Evolutionary conservation across 345 rosid genomes (phyloP), one percentile per base, ranked within the genome.

Genomic region (Excoecaria cochinchinensis): DNA sequence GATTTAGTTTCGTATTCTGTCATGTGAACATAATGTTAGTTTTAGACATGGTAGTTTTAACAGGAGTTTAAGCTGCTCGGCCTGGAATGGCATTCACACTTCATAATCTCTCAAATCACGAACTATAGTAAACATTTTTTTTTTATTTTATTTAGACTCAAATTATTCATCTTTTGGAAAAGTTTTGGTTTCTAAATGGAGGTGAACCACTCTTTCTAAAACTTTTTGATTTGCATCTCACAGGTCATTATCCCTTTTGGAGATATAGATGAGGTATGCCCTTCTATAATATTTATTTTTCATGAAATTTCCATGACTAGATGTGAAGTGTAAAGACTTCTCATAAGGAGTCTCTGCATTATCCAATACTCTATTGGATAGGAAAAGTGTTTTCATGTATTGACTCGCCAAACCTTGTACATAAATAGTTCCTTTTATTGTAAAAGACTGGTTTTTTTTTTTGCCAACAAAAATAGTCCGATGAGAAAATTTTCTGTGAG

Each of bases 231-330:
- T 40, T 51, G 52, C 12, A 47, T 58, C 71, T 84, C 53, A 51
- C 82, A 95, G 99, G 97, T 95, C 73, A 67, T 89, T 72, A 84
- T 95, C 82, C 99, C 99, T 65, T 84, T 95, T 17, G 96, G 91
- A 86, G 99, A 95, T 85, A 90, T 95, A 75, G 96, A 95, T 78
- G 98, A 91, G 98, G 98, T 95, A 78, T 36, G 73, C 38, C 42
- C 71, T 62, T 83, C 16, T 72, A 50, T 74, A 60, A n/a, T 50
- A 12, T 66, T 78, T 66, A 6, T 69, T 25, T 57, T 50, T 69
- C 21, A 58, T 67, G 66, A 58, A 72, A 51, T 53, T 55, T 59
- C 17, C 46, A 50, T 81, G 39, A 48, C 53, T 69, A 16, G 72
- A 8, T 14, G 16, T 69, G 24, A 15, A 50, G n/a, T 9, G 6